Base-by-base conservation (phyloP, 345 rosid species). In the Acer yangbiense region DNA sequence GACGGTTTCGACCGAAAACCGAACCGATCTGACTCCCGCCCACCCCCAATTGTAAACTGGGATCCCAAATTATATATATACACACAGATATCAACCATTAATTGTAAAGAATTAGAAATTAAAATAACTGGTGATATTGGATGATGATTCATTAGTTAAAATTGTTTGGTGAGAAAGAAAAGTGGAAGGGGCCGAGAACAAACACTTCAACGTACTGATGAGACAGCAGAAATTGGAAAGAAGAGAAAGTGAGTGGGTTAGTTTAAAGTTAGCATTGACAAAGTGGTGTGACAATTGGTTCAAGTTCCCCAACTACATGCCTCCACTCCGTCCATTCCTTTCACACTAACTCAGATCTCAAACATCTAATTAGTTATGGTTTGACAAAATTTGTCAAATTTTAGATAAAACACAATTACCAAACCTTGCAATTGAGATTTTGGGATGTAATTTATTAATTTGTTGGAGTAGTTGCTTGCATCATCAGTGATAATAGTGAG, bases 271-370 rank as follows among this genome's bases (percentile, higher is more conserved):
- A 62, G 50, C 69, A 25, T 77, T 74, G 77, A 75, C 77, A 74
- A 78, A 65, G 39, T 25, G n/a, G 13, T 46, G 21, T 57, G 62
- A 64, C 72, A 32, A 18, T 52, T 82, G 58, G 79, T 65, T 65
- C 54, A 57, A 58, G 25, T 25, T 66, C 60, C 68, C 50, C 74
- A 57, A 61, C 75, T 78, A 78, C 71, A 76, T 67, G 79, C 11
- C 67, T 70, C 48, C 69, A 76, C 70, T 60, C 35, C 46, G 64
- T 76, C 79, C 25, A 43, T 43, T 4, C 35, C 35, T 32, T 32
- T 32, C 35, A 32, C 69, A 8, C 6, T 14, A 61, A 52, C 76
- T 23, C 16, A 4, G 35, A 32, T 32, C 20, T 65, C 65, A 65
- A 60, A 5, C 50, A 48, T 64, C 69, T 65, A 32, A 32, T 32